A percentile compares a stretch with the other conserved stretches of the same genome.
Conservation (phyloP, 202 grass and related monocot genomes). For the Carex arenaria region DNA sequence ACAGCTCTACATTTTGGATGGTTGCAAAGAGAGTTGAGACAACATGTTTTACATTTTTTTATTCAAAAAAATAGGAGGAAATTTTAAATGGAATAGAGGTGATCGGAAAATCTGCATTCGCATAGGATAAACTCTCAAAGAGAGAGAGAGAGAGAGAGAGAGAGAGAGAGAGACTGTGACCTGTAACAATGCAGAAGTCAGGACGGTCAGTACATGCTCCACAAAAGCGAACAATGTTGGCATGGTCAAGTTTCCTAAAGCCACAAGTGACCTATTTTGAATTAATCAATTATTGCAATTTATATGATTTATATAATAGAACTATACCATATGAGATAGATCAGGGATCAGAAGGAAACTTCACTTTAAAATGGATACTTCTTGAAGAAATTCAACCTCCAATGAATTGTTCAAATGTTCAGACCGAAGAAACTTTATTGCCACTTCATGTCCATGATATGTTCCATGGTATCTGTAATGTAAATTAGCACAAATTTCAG, state of each 20-base stretch:
- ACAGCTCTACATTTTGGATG: not conserved
- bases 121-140: not conserved
- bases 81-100: not conserved
- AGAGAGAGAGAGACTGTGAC: constrained; percentile 29
- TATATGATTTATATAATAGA: constrained; percentile 19
- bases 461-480: constrained; percentile 62
- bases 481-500: constrained; percentile 9
- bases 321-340: not conserved
- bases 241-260: constrained; percentile 73
- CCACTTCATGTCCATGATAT: constrained; percentile 73
- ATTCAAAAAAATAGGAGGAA: not conserved
- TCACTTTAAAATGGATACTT: constrained; percentile 86
- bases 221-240: constrained; percentile 66
- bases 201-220: constrained; percentile 72
- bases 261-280: constrained; percentile 28
- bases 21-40: not conserved
- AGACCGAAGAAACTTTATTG: constrained; percentile 71
- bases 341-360: constrained; percentile 18
- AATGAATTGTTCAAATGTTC: constrained; percentile 61
- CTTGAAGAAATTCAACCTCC: constrained; percentile 79
- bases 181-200: constrained; percentile 84
- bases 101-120: not conserved
- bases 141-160: not conserved
- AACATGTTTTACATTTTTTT: not conserved
- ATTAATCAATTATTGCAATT: constrained; percentile 31